Percentiles rank a stretch among this genome's conserved stretches.
These are phyloP conservation scores for Aureobasidium sp. DNA, from an alignment of 2,329 filamentous ascomycete genomes.

Conservation along the genomic window DNA sequence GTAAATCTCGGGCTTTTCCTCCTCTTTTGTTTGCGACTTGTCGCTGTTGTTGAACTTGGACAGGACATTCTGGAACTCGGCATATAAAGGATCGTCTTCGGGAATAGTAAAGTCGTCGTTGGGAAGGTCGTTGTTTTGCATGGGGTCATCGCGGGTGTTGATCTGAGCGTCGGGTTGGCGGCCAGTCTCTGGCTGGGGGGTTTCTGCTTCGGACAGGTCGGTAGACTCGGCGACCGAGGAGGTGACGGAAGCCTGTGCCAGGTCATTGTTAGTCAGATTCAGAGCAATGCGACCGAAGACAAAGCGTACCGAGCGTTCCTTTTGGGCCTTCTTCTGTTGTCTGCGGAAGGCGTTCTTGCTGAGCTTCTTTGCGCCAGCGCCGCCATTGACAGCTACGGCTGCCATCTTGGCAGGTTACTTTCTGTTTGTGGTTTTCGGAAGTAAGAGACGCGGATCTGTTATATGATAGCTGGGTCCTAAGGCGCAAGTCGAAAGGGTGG, in stretches of 20 bases:
- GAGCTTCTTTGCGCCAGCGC: constrained; percentile 51
- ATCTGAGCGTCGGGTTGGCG: constrained; percentile 7
- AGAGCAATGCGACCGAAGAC: not conserved
- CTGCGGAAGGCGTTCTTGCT: constrained; percentile 92
- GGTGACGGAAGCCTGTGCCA: constrained; percentile 23
- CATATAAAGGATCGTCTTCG: constrained; percentile 62
- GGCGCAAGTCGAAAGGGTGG: not conserved
- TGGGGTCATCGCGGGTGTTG: constrained; percentile 17
- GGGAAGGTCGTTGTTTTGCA: constrained; percentile 23
- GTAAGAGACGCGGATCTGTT: not conserved
- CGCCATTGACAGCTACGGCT: constrained; percentile 27
- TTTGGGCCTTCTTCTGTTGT: constrained; percentile 90
- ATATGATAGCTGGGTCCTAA: not conserved
- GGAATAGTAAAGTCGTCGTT: constrained; percentile 24
- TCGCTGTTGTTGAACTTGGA: constrained; percentile 63
- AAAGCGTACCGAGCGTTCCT: constrained; percentile 50
- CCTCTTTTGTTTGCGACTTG: constrained; percentile 46
- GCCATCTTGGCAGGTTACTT: constrained; percentile 25
- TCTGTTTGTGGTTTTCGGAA: not conserved
- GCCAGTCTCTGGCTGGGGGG: constrained; percentile 16
- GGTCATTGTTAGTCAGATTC: constrained; percentile 29
- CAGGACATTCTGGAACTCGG: constrained; percentile 77
- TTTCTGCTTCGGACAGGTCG: constrained; percentile 13
- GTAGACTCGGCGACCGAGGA: constrained; percentile 19
- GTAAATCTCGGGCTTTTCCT: constrained; percentile 78